Evolutionary conservation across 1,139 yeast genomes (phyloP).

Genomic region (Sugiyamaella xylanicola): DNA sequence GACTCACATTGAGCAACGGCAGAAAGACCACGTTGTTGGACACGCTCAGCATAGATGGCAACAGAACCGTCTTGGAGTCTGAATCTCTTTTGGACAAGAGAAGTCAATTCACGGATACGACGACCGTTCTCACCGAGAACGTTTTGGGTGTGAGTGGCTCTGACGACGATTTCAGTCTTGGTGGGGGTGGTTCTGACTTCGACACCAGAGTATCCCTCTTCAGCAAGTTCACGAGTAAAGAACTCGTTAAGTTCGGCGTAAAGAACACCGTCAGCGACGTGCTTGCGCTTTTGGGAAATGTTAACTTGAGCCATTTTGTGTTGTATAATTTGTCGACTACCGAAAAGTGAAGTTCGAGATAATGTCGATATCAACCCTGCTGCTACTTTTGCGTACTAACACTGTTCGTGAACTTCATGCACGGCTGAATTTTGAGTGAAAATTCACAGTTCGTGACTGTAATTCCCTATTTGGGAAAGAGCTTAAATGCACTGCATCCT

Average conservation of each 20-base stretch:
- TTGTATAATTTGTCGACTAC: slow-evolving; percentile 10
- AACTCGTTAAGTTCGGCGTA: slow-evolving; percentile 99
- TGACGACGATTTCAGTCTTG: slow-evolving; percentile 97
- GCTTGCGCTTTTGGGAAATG: slow-evolving; percentile 50
- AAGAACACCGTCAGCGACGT: slow-evolving; percentile 99
- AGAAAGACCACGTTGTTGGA: slow-evolving; percentile 98
- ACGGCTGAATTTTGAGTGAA: slow-evolving; percentile 8
- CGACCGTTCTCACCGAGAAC: slow-evolving; percentile 99
- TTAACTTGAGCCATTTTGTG: slow-evolving; percentile 34
- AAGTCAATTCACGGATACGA: slow-evolving; percentile 98
- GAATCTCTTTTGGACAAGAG: slow-evolving; percentile 98
- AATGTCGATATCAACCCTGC: neutral
- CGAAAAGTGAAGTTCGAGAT: slow-evolving; percentile 10
- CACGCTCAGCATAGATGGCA: slow-evolving; percentile 97
- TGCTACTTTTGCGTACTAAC: neutral
- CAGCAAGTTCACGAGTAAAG: slow-evolving; percentile 99
- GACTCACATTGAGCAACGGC: slow-evolving; percentile 99
- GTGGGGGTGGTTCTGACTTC: slow-evolving; percentile 99
- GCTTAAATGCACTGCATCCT: neutral
- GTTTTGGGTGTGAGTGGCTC: slow-evolving; percentile 99
- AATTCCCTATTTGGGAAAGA: slow-evolving; percentile 12
- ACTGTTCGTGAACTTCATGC: neutral
- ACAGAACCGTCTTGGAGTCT: slow-evolving; percentile 92
- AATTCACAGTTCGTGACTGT: slow-evolving; percentile 5
- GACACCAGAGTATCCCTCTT: slow-evolving; percentile 99